Base-by-base conservation (phyloP, 352 stramenopile genomes). In the Bremia lactucae region DNA sequence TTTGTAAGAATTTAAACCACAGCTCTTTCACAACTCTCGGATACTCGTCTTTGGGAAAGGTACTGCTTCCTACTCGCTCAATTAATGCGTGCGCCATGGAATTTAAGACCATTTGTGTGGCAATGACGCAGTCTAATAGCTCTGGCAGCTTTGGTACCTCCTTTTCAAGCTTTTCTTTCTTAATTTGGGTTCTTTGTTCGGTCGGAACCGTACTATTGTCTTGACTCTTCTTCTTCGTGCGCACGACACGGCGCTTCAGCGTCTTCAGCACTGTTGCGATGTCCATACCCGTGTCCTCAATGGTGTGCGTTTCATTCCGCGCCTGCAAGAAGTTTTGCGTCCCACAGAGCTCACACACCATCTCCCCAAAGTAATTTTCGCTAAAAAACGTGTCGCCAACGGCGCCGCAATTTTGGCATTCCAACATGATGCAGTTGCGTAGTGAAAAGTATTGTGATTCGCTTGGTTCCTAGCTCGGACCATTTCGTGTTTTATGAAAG, bases 281-380 rank as follows among this genome's bases (percentile, higher is more conserved):
- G 52, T 84, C 70, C 22, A 83, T 31, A 2, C 60, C 65, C 55
- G 74, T 83, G 59, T 92, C 79, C 35, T 92, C 76, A 18, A 67
- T 60, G 26, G 89, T 76, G 36, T 86, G 75, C 29, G 73, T 88
- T 63, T 92, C 79, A 52, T 85, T 92, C 34, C 76, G 73, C 19
- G 65, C 65, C 65, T 92, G 70, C 22, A 86, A 55, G 39, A 82
- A 84, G 45, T 67, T 87, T 62, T 92, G 79, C 24, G 79, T 88
- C 47, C 79, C 79, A 31, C 79, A 92, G 19, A 92, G 49, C 45
- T 92, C 76, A 46, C 79, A 92, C 39, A 89, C 75, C 46, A 87
- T 72, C 62, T 92, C 79, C 0, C 76, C 79, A 20, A 87, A 83
- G 62, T 81, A 84, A 53, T 92, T 92, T 31, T 60, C 71, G 55